A percentile compares a stretch with the other conserved stretches of the same genome.
phyloP scores from a whole-genome alignment of 208 protist species.

The Trypanosomatidae sp. region DNA sequence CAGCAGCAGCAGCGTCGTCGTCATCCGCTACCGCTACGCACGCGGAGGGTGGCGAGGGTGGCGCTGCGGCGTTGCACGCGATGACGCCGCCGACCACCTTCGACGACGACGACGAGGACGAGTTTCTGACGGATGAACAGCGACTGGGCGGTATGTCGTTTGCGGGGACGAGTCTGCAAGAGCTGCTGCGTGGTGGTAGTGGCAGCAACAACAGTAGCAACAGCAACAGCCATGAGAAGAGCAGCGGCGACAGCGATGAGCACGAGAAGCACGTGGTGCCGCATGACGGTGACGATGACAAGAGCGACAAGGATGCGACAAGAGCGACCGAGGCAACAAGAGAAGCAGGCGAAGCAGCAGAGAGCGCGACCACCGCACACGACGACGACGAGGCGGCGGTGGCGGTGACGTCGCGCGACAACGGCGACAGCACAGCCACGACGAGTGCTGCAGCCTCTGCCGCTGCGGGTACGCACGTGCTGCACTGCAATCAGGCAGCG shows the following conservation, averaged over 20 bases:
- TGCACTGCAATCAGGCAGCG: conserved; percentile 49
- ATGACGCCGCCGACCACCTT: too few species aligned
- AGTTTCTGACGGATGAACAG: too few species aligned
- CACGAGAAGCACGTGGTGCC: conserved; percentile 2
- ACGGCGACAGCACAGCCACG: conserved; percentile 7
- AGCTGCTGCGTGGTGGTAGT: too few species aligned
- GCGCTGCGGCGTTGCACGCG: too few species aligned
- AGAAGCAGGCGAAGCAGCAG: background rate
- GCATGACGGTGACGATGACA: background rate
- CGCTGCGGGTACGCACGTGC: conserved; percentile 59
- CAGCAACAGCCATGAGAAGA: background rate
- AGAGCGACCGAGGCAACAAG: too few species aligned
- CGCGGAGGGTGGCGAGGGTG: too few species aligned
- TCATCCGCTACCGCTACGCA: too few species aligned
- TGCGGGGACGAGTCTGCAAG: too few species aligned
- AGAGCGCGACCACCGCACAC: background rate
- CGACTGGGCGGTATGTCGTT: too few species aligned
- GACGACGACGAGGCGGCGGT: background rate
- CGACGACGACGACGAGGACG: too few species aligned
- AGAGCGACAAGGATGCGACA: background rate
- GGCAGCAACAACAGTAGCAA: conserved; percentile 4
- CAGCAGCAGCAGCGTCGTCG: background rate
- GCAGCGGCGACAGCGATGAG: conserved; percentile 5
- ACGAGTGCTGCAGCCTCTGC: conserved; percentile 10
- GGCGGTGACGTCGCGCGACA: background rate